Percentiles rank a stretch among this genome's conserved stretches.
Evolutionary conservation across 139 green algal species (phyloP).

Genomic region (Tetraselmis striata): DNA sequence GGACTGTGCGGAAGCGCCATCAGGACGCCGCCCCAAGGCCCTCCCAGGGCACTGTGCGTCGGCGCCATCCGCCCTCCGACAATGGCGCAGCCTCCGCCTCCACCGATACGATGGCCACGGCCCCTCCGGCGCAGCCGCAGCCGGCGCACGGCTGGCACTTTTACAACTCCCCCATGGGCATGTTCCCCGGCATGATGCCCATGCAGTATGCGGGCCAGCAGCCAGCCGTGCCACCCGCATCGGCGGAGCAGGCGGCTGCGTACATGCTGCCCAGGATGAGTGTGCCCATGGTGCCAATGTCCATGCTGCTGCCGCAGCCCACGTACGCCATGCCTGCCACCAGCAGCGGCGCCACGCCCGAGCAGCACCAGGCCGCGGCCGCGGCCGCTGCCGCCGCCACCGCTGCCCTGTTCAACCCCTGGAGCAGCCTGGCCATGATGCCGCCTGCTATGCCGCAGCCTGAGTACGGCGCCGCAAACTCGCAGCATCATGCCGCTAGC

Average conservation of each 20-base stretch:
- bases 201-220: constrained; percentile 62
- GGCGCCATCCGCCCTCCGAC: not conserved
- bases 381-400: constrained; percentile 34
- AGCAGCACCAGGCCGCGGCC: constrained; percentile 15
- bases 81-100: not conserved
- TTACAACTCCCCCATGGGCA: constrained; percentile 46
- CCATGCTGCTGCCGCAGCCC: constrained; percentile 24
- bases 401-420: constrained; percentile 15
- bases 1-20: not conserved
- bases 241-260: not conserved
- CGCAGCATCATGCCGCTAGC: not conserved
- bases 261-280: not conserved
- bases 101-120: not conserved
- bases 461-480: constrained; percentile 26
- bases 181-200: constrained; percentile 27
- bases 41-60: not conserved
- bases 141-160: constrained; percentile 46
- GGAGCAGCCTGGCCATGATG: constrained; percentile 12
- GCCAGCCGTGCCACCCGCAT: constrained; percentile 4
- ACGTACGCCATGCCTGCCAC: not conserved
- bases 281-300: constrained; percentile 22
- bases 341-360: not conserved
- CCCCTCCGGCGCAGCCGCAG: constrained; percentile 16
- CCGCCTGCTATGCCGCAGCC: constrained; percentile 11
- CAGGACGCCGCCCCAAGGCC: not conserved